Conservation (phyloP, 176 grass and related monocot species). For the Microstegium vimineum region DNA sequence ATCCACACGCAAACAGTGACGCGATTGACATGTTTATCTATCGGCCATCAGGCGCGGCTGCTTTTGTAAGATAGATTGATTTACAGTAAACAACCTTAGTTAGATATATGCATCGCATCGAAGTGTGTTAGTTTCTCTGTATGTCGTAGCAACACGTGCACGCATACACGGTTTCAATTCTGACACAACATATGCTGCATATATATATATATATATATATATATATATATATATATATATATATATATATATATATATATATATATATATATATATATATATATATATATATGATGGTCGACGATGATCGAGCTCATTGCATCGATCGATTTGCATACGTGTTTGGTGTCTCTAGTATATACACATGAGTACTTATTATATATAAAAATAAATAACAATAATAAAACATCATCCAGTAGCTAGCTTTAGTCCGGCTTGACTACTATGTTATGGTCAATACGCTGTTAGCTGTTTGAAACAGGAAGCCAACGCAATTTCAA, state of each 20-base stretch:
- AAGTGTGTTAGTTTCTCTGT: neutral
- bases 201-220: no score
- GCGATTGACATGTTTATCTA: neutral
- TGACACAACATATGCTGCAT: neutral
- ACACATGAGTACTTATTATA: neutral
- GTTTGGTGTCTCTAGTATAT: neutral
- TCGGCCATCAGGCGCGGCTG: no score
- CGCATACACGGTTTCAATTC: neutral
- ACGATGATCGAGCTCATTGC: conserved; percentile 16
- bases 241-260: no score
- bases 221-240: no score
- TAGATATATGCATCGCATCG: no score
- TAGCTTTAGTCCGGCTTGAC: conserved; percentile 12
- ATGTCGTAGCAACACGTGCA: no score
- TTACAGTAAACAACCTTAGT: no score
- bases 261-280: no score
- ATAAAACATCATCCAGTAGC: neutral
- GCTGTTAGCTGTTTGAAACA: conserved; percentile 43
- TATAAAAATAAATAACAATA: conserved; percentile 15
- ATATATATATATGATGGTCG: no score
- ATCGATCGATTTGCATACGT: neutral
- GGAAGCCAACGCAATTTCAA: conserved; percentile 27
- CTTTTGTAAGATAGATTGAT: neutral
- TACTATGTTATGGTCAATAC: conserved; percentile 36
- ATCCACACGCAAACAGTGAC: neutral